These are phyloP conservation scores for Aspergillus puulaauensis DNA, from an alignment of 2,329 filamentous ascomycete genomes.

Conservation along the genomic window DNA sequence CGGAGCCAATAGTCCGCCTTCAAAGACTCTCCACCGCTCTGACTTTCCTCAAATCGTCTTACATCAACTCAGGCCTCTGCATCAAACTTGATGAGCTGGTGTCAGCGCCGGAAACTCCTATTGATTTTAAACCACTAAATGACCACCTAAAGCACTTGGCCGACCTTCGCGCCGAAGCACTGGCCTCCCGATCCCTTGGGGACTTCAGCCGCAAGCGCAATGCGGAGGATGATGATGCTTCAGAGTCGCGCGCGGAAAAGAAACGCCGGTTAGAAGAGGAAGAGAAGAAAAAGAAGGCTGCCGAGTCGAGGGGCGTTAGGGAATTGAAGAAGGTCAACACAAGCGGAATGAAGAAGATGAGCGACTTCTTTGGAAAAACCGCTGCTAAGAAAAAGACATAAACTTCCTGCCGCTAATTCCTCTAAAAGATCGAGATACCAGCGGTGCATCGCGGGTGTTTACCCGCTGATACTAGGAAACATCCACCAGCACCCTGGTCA, in stretches of 20 bases:
- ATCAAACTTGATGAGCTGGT: constrained; percentile 40
- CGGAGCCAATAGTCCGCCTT: constrained; percentile 42
- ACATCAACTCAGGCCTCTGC: constrained; percentile 43
- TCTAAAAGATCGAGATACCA: background rate
- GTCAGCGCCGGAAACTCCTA: constrained; percentile 37
- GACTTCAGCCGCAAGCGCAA: constrained; percentile 46
- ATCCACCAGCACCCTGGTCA: background rate
- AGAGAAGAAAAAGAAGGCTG: constrained; percentile 76
- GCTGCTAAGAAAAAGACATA: constrained; percentile 36
- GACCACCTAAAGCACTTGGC: constrained; percentile 67
- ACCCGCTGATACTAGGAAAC: background rate
- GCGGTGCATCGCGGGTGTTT: background rate
- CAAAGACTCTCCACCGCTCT: constrained; percentile 52
- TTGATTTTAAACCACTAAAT: constrained; percentile 71
- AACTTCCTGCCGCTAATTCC: background rate
- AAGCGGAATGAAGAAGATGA: constrained; percentile 94
- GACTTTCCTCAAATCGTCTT: constrained; percentile 51
- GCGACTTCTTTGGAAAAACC: constrained; percentile 80
- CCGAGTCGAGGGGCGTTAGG: constrained; percentile 72
- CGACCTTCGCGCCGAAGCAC: constrained; percentile 68
- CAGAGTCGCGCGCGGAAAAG: constrained; percentile 67
- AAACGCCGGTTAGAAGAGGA: constrained; percentile 85
- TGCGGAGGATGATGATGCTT: constrained; percentile 43
- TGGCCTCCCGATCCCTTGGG: constrained; percentile 61
- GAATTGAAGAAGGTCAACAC: constrained; percentile 88